Percentiles rank a stretch among this genome's conserved stretches.
These are phyloP conservation scores for Mycena epipterygia DNA, from an alignment of 768 basidiomycete species.

Conservation along the genomic window DNA sequence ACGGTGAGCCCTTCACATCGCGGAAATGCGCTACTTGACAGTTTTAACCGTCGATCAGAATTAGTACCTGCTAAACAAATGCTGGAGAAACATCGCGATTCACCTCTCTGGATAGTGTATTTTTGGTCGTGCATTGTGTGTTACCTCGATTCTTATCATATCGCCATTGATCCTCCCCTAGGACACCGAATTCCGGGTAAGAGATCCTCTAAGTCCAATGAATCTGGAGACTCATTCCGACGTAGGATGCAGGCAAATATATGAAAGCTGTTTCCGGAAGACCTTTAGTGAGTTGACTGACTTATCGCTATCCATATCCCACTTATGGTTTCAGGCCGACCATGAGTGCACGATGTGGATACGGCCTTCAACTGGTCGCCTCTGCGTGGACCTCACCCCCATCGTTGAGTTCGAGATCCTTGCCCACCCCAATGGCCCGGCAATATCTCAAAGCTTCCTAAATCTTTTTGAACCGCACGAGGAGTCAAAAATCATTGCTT, in stretches of 20 bases:
- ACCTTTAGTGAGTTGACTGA: neutral
- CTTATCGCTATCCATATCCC: neutral
- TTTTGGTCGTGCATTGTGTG: neutral
- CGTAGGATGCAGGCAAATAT: neutral
- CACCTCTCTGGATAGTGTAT: neutral
- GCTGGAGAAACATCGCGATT: neutral
- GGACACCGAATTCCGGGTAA: neutral
- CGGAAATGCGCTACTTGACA: neutral
- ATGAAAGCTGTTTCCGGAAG: neutral
- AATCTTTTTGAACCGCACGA: neutral
- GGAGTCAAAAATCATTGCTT: neutral
- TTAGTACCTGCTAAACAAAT: neutral
- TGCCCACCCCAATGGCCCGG: neutral
- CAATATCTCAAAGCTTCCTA: neutral
- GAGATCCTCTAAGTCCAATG: neutral
- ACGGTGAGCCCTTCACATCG: neutral
- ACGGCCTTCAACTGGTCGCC: neutral
- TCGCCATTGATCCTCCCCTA: neutral
- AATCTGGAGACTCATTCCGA: neutral
- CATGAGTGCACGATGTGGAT: neutral
- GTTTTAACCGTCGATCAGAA: neutral
- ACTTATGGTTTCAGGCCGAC: neutral
- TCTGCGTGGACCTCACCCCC: neutral
- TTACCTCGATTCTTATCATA: neutral
- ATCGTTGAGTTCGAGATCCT: neutral